Evolutionary conservation across 192 early-diverging fungal species (phyloP).

Genomic region (Coemansia sp.): DNA sequence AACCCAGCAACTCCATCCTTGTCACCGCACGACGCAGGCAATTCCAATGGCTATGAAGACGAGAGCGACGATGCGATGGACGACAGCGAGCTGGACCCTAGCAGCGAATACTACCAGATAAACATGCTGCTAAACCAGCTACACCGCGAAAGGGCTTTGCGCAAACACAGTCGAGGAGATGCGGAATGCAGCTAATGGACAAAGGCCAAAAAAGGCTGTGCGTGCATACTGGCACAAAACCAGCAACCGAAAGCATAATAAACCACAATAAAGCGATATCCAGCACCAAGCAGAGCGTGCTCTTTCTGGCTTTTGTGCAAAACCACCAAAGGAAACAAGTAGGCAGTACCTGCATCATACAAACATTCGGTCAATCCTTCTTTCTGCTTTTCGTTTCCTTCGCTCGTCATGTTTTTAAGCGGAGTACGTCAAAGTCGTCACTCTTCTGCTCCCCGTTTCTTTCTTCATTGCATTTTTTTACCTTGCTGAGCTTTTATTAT

Average conservation of each 20-base stretch:
- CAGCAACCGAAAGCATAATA: background rate
- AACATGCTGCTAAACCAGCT: slow-evolving; percentile 45
- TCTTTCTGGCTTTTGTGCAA: too few relatives aligned
- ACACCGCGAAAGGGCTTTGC: slow-evolving; percentile 40
- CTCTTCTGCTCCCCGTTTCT: background rate
- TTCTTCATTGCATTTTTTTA: background rate
- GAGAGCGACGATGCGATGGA: slow-evolving; percentile 9
- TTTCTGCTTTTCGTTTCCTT: background rate
- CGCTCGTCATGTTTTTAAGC: background rate
- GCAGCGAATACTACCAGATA: slow-evolving; percentile 46
- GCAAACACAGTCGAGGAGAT: background rate
- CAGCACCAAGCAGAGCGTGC: background rate
- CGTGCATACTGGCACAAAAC: background rate
- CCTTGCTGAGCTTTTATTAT: background rate
- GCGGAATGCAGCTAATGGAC: background rate
- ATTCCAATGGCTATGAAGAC: slow-evolving; percentile 7
- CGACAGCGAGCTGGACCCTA: slow-evolving; percentile 18
- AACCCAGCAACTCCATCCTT: background rate
- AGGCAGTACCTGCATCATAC: background rate
- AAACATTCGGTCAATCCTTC: background rate
- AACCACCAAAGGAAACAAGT: too few relatives aligned
- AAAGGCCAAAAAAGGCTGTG: background rate
- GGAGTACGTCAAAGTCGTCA: background rate
- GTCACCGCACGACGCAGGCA: slow-evolving; percentile 6
- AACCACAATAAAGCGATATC: background rate